These are phyloP conservation scores for Pyrenophora graminea DNA, from an alignment of 2,329 filamentous ascomycete genomes.

Conservation along the genomic window DNA sequence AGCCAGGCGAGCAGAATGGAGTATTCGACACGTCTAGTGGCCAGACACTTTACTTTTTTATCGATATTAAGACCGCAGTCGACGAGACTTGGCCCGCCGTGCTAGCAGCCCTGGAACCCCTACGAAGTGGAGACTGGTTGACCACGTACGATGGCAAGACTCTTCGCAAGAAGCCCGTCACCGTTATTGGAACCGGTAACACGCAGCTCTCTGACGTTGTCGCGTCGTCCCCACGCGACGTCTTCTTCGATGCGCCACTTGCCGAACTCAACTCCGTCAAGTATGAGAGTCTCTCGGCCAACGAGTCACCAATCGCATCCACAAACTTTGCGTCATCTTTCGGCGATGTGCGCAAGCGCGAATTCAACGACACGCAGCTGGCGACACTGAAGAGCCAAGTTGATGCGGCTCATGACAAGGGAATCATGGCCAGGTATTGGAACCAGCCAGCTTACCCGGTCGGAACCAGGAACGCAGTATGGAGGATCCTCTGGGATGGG, in stretches of 20 bases:
- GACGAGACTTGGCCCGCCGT: constrained; percentile 61
- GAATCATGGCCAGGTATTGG: constrained; percentile 67
- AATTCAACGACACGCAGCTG: constrained; percentile 55
- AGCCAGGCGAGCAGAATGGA: constrained; percentile 58
- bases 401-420: constrained; percentile 57
- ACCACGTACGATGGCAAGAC: constrained; percentile 56
- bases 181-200: constrained; percentile 66
- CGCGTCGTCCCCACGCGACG: constrained; percentile 44
- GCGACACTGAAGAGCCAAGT: constrained; percentile 59
- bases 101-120: constrained; percentile 60
- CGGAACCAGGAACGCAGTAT: constrained; percentile 54
- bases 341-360: constrained; percentile 42
- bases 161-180: constrained; percentile 57
- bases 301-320: constrained; percentile 59
- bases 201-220: constrained; percentile 50
- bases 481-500: constrained; percentile 60
- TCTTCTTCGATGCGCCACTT: constrained; percentile 66
- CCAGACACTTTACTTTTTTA: constrained; percentile 67
- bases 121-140: constrained; percentile 59
- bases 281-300: constrained; percentile 52
- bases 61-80: constrained; percentile 66
- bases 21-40: constrained; percentile 62
- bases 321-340: constrained; percentile 54
- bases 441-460: constrained; percentile 62
- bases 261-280: constrained; percentile 48